Evolutionary conservation across 345 rosid genomes (phyloP).

Genomic region (Anacardium occidentale): DNA sequence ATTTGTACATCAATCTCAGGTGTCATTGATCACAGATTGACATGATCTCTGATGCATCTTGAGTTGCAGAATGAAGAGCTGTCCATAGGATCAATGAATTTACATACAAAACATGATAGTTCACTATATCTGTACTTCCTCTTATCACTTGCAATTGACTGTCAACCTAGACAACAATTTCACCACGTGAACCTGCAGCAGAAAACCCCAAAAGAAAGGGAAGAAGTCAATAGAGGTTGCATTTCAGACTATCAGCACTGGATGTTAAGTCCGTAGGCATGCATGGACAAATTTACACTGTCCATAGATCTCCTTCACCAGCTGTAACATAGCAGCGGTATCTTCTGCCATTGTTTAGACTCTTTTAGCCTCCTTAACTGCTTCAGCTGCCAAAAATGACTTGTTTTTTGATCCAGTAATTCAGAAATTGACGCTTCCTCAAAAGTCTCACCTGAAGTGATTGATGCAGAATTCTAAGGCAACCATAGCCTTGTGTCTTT

Average conservation of each 20-base stretch:
- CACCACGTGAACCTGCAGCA: constrained; percentile 56
- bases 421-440: constrained; percentile 45
- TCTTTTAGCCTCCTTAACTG: constrained; percentile 54
- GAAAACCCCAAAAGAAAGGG: background rate
- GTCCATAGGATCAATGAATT: constrained; percentile 23
- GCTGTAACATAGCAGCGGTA: constrained; percentile 41
- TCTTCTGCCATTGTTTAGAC: constrained; percentile 45
- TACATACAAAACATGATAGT: constrained; percentile 18
- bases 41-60: background rate
- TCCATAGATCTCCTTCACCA: constrained; percentile 55
- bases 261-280: background rate
- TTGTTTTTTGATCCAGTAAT: constrained; percentile 67
- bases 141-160: constrained; percentile 11
- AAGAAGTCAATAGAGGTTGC: background rate
- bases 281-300: constrained; percentile 38
- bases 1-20: constrained; percentile 19
- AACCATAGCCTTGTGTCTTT: constrained; percentile 36
- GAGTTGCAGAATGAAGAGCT: background rate
- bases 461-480: constrained; percentile 23
- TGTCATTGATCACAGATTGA: constrained; percentile 16
- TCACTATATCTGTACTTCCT: background rate
- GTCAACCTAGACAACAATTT: constrained; percentile 41
- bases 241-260: background rate
- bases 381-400: constrained; percentile 48
- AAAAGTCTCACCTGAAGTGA: constrained; percentile 31